Evolutionary conservation across 371 early-diverging fungal genomes (phyloP).

Genomic region (Lichtheimia hyalospora): DNA sequence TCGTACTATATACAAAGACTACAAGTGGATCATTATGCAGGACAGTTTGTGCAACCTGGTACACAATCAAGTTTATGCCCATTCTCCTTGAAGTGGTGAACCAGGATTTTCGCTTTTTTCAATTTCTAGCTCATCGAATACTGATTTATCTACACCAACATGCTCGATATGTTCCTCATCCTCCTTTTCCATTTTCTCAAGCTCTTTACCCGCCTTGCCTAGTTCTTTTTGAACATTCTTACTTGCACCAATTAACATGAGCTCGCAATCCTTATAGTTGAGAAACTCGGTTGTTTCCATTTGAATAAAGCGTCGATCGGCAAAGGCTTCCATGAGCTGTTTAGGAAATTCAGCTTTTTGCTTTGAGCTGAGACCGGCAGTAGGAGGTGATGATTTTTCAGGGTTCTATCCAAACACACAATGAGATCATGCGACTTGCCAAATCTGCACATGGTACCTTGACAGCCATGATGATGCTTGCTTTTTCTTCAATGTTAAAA

Average conservation of each 20-base stretch:
- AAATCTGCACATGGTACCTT: slow-evolving; percentile 29
- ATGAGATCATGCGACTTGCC: background rate
- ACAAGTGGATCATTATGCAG: no score
- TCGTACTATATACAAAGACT: no score
- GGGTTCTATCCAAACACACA: slow-evolving; percentile 18
- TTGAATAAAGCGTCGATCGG: slow-evolving; percentile 30
- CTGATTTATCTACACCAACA: slow-evolving; percentile 18
- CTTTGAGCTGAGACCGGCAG: slow-evolving; percentile 23
- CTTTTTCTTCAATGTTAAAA: slow-evolving; percentile 46
- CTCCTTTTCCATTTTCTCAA: slow-evolving; percentile 25
- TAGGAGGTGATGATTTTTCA: slow-evolving; percentile 16
- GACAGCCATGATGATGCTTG: slow-evolving; percentile 46
- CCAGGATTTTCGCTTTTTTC: slow-evolving; percentile 19
- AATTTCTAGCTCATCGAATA: slow-evolving; percentile 29
- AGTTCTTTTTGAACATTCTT: slow-evolving; percentile 33
- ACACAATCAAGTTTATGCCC: slow-evolving; percentile 10
- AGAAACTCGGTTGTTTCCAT: slow-evolving; percentile 33
- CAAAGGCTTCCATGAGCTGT: slow-evolving; percentile 22
- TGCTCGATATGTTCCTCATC: slow-evolving; percentile 22
- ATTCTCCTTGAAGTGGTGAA: slow-evolving; percentile 32
- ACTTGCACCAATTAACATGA: slow-evolving; percentile 40
- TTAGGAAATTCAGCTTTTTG: slow-evolving; percentile 30
- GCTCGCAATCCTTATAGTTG: slow-evolving; percentile 31
- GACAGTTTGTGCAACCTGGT: no score
- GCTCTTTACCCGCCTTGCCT: slow-evolving; percentile 31